A percentile compares a stretch with the other conserved stretches of the same genome.
phyloP scores from a whole-genome alignment of 306 rosid species.

The Geum urbanum region DNA sequence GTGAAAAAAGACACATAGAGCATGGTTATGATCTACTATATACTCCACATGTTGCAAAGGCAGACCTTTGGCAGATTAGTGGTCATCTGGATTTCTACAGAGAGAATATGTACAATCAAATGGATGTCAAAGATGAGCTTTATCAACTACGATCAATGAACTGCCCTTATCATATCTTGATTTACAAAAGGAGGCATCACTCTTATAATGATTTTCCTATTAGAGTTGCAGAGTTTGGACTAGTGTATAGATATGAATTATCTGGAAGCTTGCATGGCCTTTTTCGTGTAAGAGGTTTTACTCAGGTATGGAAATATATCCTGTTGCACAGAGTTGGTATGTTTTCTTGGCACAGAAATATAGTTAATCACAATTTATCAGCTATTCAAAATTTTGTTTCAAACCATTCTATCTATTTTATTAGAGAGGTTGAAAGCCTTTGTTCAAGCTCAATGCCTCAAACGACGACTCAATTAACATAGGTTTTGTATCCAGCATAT shows the following conservation, averaged over 20 bases:
- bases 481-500: constrained; percentile 40
- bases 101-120: constrained; percentile 94
- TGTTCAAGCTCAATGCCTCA: constrained; percentile 70
- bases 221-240: constrained; percentile 89
- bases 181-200: constrained; percentile 85
- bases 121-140: constrained; percentile 79
- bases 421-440: constrained; percentile 85
- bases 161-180: constrained; percentile 91
- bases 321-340: constrained; percentile 1
- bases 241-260: constrained; percentile 88
- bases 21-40: constrained; percentile 81
- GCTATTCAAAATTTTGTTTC: too few relatives aligned
- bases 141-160: constrained; percentile 98
- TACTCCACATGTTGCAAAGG: constrained; percentile 97
- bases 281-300: constrained; percentile 94
- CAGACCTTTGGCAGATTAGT: constrained; percentile 96
- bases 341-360: too few relatives aligned
- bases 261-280: constrained; percentile 98
- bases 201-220: constrained; percentile 90
- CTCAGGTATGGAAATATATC: constrained; percentile 54
- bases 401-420: too few relatives aligned
- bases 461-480: constrained; percentile 72
- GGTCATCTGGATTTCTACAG: constrained; percentile 92
- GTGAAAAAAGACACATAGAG: constrained; percentile 67
- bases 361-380: too few relatives aligned